Conservation (phyloP, 768 basidiomycete species). For the Pholiota microspora region DNA sequence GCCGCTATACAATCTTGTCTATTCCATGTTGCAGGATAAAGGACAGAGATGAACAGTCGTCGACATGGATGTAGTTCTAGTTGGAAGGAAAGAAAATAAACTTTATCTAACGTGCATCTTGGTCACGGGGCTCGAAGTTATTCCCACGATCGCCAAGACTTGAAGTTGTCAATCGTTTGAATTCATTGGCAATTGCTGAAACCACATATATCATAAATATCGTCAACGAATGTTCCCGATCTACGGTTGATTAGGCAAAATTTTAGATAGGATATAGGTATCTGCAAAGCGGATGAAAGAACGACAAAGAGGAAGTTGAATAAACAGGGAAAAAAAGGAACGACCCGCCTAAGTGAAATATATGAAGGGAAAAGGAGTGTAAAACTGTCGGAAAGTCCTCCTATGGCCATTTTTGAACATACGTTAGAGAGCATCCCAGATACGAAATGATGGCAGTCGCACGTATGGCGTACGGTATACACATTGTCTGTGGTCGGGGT, state of each 20-base stretch:
- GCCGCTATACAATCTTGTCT: background rate
- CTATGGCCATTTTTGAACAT: background rate
- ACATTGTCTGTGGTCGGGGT: slow-evolving; percentile 6
- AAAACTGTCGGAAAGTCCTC: slow-evolving; percentile 1
- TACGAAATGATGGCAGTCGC: background rate
- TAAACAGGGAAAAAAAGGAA: slow-evolving; percentile 1
- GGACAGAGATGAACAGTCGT: background rate
- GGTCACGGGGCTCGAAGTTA: too few relatives aligned
- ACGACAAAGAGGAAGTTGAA: slow-evolving; percentile 6
- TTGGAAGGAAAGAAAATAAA: background rate
- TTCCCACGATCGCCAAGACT: background rate
- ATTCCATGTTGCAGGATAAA: background rate
- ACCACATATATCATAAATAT: slow-evolving; percentile 11
- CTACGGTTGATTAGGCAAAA: slow-evolving; percentile 14
- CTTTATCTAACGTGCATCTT: too few relatives aligned
- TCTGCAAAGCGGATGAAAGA: background rate
- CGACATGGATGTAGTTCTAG: background rate
- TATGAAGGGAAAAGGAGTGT: slow-evolving; percentile 4
- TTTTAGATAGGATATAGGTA: background rate
- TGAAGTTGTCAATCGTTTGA: too few relatives aligned
- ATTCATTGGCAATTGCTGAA: background rate
- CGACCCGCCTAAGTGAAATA: too few relatives aligned
- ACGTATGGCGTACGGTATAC: background rate
- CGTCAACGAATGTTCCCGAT: slow-evolving; percentile 12
- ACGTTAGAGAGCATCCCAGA: background rate